Percentiles rank a stretch among this genome's conserved stretches.
Evolutionary conservation across 2,329 filamentous ascomycete species (phyloP).

Genomic region (Colletotrichum lini): DNA sequence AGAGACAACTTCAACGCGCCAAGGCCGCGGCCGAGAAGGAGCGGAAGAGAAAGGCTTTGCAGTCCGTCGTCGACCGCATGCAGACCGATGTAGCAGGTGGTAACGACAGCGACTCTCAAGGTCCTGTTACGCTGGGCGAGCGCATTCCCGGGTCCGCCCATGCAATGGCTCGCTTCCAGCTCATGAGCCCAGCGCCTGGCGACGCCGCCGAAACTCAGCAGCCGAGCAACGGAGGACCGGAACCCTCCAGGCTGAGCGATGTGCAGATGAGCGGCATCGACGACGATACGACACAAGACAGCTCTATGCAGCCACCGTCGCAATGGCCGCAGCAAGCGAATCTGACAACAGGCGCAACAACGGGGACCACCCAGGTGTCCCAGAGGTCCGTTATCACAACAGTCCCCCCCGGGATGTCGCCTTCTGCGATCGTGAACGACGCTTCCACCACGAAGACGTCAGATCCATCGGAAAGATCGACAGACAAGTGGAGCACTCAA

Average conservation of each 20-base stretch:
- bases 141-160: conserved; percentile 69
- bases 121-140: conserved; percentile 75
- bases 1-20: conserved; percentile 77
- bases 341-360: conserved; percentile 57
- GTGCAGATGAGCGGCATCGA: conserved; percentile 73
- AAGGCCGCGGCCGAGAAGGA: conserved; percentile 72
- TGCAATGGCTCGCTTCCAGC: conserved; percentile 66
- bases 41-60: conserved; percentile 74
- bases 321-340: conserved; percentile 51
- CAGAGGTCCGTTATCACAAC: conserved; percentile 74
- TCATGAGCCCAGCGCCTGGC: conserved; percentile 73
- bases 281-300: conserved; percentile 61
- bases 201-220: conserved; percentile 60
- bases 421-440: conserved; percentile 79
- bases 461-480: conserved; percentile 75
- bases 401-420: conserved; percentile 70
- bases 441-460: conserved; percentile 95
- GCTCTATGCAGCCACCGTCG: conserved; percentile 65
- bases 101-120: conserved; percentile 68
- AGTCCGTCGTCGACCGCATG: conserved; percentile 65
- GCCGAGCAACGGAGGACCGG: conserved; percentile 70
- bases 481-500: conserved; percentile 78
- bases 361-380: conserved; percentile 72
- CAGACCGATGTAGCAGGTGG: conserved; percentile 66
- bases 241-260: conserved; percentile 66